Evolutionary conservation across 164 flowering plant species (phyloP), one percentile per base, ranked within the genome.

Genomic region (Taxillus chinensis): DNA sequence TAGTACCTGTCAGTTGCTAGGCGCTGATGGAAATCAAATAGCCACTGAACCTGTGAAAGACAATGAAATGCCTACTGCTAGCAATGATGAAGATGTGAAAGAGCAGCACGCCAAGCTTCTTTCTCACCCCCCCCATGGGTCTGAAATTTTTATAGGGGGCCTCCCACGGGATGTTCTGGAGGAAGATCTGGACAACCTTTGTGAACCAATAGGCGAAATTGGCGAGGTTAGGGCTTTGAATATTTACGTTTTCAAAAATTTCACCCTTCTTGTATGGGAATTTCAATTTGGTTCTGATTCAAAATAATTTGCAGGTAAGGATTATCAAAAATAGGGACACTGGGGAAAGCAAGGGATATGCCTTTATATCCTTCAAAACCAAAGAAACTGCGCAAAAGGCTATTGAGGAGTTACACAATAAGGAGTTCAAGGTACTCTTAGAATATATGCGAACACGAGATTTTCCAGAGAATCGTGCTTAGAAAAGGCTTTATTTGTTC

Each of bases 111-210:
- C 87, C 14, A 83, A 89, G 51, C 85, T 95, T 77, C 95, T 95
- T 71, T 75, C 86, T 49, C 86, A 81, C 71, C 99, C 99, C 99
- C 99, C 99, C 37, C 91, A 88, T 79, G 96, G 97, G 6, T 83
- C 96, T 63, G 96, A 95, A 71, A 77, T 89, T 69, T 95, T 89
- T 68, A 75, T 95, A 75, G 97, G 99, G 39, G 97, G 97, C 17
- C 75, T 95, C 67, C 89, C 95, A 62, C 80, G 82, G 62, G 93
- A 89, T 75, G 79, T 69, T 41, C 59, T 68, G 0, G 99, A 91
- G 71, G 96, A 80, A 80, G 96, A 87, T 59, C 60, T 95, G 63
- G 72, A 82, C 51, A 86, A 78, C 48, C 81, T 83, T 3, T 95
- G 96, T 82, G 89, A 89, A 62, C 71, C 84, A 11, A 49, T 85